These are phyloP conservation scores for Cerioporus squamosus DNA, from an alignment of 1,284 basidiomycete species.

Conservation along the genomic window DNA sequence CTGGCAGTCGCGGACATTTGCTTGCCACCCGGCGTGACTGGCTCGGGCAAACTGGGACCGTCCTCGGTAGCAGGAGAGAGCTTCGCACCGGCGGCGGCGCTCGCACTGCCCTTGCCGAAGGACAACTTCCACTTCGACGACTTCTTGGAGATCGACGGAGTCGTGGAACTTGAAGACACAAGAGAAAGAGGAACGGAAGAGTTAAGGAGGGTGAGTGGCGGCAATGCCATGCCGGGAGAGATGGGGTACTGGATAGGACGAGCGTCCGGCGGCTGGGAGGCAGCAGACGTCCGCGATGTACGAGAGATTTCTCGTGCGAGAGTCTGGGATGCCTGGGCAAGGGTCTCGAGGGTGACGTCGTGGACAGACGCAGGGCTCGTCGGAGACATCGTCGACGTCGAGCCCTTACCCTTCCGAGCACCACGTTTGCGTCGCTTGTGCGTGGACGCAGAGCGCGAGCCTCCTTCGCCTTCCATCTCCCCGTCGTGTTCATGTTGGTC, in stretches of 20 bases:
- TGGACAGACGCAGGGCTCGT: constrained; percentile 30
- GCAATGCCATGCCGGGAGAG: constrained; percentile 19
- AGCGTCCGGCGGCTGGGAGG: constrained; percentile 9
- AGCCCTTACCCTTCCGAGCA: constrained; percentile 70
- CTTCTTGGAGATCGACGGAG: constrained; percentile 63
- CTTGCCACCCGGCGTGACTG: constrained; percentile 22
- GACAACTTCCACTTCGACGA: constrained; percentile 79
- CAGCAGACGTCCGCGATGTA: constrained; percentile 38
- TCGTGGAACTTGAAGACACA: constrained; percentile 23
- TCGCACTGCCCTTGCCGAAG: constrained; percentile 63
- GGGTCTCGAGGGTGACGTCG: constrained; percentile 65
- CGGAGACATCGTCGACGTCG: constrained; percentile 28
- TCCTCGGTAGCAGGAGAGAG: constrained; percentile 50
- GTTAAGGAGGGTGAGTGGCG: constrained; percentile 26
- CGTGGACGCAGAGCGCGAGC: constrained; percentile 63
- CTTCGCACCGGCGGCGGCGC: constrained; percentile 20
- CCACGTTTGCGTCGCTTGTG: constrained; percentile 82
- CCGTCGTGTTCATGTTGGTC: constrained; percentile 41
- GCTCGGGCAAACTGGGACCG: constrained; percentile 21
- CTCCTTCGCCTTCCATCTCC: constrained; percentile 41
- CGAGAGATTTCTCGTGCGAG: constrained; percentile 84
- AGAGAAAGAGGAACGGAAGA: constrained; percentile 23
- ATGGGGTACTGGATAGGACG: constrained; percentile 14
- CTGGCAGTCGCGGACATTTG: constrained; percentile 62
- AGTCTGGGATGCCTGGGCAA: constrained; percentile 81